Conservation (phyloP, 2,329 filamentous ascomycete genomes). For the Fusarium miscanthi region DNA sequence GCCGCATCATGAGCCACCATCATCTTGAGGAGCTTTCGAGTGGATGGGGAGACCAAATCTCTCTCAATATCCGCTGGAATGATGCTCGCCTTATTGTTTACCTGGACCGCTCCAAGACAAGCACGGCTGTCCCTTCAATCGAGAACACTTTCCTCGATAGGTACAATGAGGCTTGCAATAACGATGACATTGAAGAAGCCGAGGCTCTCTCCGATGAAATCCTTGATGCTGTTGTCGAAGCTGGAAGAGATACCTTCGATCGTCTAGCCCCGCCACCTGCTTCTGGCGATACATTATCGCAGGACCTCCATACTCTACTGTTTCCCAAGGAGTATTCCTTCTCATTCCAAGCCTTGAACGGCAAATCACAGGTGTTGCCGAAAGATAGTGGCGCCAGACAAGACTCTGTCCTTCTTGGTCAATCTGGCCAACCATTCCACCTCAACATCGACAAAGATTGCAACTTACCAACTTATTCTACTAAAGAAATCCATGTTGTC, state of each 20-base stretch:
- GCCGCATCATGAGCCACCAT: too few species aligned
- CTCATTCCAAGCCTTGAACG: neutral
- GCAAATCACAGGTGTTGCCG: too few species aligned
- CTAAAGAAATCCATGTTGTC: neutral
- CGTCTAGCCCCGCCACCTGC: neutral
- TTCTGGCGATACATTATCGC: too few species aligned
- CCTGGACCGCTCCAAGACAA: too few species aligned
- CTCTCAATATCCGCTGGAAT: too few species aligned
- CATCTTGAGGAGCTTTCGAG: too few species aligned
- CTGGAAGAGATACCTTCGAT: neutral
- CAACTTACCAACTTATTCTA: neutral
- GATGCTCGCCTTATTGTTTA: too few species aligned
- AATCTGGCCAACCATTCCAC: neutral
- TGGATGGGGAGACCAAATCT: too few species aligned
- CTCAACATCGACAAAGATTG: neutral
- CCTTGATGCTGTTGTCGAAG: neutral
- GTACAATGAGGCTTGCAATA: fast-evolving
- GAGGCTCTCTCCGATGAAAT: neutral
- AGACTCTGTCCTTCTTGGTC: neutral
- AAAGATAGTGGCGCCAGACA: too few species aligned
- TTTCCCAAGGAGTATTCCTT: neutral
- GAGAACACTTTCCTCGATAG: neutral
- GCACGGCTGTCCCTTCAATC: too few species aligned
- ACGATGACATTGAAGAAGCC: neutral
- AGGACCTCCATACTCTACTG: neutral